A percentile compares a stretch with the other conserved stretches of the same genome.
Conservation (phyloP, 139 green algal genomes). For the Gonium pectorale region DNA sequence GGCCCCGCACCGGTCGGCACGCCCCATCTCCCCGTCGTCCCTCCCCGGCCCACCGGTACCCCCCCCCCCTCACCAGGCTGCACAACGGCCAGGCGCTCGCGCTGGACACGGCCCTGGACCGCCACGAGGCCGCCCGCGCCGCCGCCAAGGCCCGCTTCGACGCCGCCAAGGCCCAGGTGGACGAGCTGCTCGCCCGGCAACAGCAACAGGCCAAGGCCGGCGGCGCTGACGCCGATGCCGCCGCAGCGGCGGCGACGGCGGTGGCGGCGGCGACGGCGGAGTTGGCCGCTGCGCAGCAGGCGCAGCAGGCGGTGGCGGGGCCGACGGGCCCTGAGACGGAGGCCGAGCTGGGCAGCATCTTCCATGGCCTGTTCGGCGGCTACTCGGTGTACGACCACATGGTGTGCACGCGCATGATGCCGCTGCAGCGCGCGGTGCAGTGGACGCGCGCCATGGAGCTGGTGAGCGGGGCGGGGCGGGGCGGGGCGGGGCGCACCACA, state of each 20-base stretch:
- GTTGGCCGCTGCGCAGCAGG: background rate
- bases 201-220: too few relatives aligned
- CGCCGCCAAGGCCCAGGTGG: too few relatives aligned
- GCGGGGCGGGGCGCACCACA: background rate
- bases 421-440: constrained; percentile 3
- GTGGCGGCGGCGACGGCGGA: background rate
- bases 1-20: too few relatives aligned
- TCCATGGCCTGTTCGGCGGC: constrained; percentile 45
- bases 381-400: constrained; percentile 39
- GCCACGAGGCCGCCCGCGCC: too few relatives aligned
- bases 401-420: constrained; percentile 11
- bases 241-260: background rate
- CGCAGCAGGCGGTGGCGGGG: background rate
- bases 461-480: background rate
- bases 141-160: too few relatives aligned
- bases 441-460: constrained; percentile 29
- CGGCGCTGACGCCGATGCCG: background rate
- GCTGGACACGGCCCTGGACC: constrained; percentile 17
- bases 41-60: background rate
- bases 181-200: too few relatives aligned
- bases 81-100: constrained; percentile 44
- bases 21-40: too few relatives aligned
- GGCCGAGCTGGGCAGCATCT: background rate
- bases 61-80: constrained; percentile 40
- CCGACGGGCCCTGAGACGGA: background rate